Evolutionary conservation across 1,284 basidiomycete genomes (phyloP).

Genomic region (Schizophyllum amplum): DNA sequence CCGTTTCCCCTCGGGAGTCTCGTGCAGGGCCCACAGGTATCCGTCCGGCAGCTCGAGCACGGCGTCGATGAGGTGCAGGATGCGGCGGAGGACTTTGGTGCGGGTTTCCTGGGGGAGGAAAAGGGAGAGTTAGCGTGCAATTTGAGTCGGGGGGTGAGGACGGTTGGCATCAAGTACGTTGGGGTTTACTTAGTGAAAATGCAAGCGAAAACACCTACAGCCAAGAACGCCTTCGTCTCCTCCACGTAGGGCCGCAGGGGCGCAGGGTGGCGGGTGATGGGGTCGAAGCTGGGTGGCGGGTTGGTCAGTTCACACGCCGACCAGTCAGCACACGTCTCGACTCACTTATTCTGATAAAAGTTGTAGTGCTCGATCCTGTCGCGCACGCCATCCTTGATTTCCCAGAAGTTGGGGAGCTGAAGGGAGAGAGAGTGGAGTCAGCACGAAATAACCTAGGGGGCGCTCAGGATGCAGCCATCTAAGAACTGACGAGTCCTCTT

Average conservation of each 20-base stretch:
- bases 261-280: slow-evolving; percentile 20
- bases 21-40: slow-evolving; percentile 24
- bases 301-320: not conserved
- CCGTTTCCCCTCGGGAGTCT: slow-evolving; percentile 18
- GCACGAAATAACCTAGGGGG: no score
- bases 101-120: slow-evolving; percentile 20
- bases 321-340: not conserved
- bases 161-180: not conserved
- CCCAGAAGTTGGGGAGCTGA: slow-evolving; percentile 28
- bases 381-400: slow-evolving; percentile 28
- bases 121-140: not conserved
- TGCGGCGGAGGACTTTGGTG: slow-evolving; percentile 21
- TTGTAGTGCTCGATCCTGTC: slow-evolving; percentile 31
- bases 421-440: not conserved
- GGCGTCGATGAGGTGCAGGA: slow-evolving; percentile 22
- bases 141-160: no score
- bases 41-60: slow-evolving; percentile 26
- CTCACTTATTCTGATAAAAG: slow-evolving; percentile 24
- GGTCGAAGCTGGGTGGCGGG: slow-evolving; percentile 20
- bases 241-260: slow-evolving; percentile 23
- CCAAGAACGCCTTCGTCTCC: slow-evolving; percentile 26
- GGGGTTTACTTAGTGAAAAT: not conserved
- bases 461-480: no score
- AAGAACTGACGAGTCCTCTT: no score
- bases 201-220: slow-evolving; percentile 13